A percentile compares a stretch with the other conserved stretches of the same genome.
Conservation (phyloP, 1,139 yeast species). For the Candida sp. region DNA sequence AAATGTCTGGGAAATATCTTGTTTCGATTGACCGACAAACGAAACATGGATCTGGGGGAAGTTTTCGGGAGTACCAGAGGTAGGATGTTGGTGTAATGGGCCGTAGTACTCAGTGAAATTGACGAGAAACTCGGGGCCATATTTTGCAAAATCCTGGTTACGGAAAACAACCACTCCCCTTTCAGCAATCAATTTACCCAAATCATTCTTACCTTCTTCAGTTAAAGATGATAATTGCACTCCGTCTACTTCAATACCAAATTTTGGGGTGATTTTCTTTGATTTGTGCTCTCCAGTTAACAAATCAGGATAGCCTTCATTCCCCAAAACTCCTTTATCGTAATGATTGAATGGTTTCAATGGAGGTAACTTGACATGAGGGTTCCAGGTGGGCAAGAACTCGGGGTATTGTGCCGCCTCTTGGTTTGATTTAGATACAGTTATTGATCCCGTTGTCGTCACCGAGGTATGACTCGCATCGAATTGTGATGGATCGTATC, state of each 20-base stretch:
- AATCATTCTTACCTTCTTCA: slow-evolving; percentile 30
- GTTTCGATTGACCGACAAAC: slow-evolving; percentile 24
- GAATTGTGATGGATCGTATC: slow-evolving; percentile 27
- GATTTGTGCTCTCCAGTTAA: slow-evolving; percentile 8
- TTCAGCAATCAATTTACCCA: slow-evolving; percentile 36
- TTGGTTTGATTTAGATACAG: slow-evolving; percentile 23
- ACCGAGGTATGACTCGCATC: slow-evolving; percentile 22
- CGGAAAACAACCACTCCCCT: slow-evolving; percentile 40
- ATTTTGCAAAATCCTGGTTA: slow-evolving; percentile 31
- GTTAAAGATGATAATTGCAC: slow-evolving; percentile 24
- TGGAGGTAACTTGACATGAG: slow-evolving; percentile 38
- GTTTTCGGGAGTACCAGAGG: slow-evolving; percentile 37
- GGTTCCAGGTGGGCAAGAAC: slow-evolving; percentile 54
- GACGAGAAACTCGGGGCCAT: slow-evolving; percentile 30
- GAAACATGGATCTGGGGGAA: slow-evolving; percentile 34
- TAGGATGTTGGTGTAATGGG: slow-evolving; percentile 38
- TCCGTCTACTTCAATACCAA: slow-evolving; percentile 22
- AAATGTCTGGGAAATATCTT: slow-evolving; percentile 21
- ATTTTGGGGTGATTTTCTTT: slow-evolving; percentile 20
- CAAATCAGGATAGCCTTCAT: slow-evolving; percentile 52
- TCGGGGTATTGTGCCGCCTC: slow-evolving; percentile 32
- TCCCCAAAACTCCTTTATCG: slow-evolving; percentile 59
- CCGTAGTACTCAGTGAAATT: slow-evolving; percentile 33
- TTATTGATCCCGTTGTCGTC: slow-evolving; percentile 34
- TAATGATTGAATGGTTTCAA: slow-evolving; percentile 44